A percentile compares a stretch with the other conserved stretches of the same genome.
Conservation (phyloP, 2,329 filamentous ascomycete species). For the Xylariales sp. region DNA sequence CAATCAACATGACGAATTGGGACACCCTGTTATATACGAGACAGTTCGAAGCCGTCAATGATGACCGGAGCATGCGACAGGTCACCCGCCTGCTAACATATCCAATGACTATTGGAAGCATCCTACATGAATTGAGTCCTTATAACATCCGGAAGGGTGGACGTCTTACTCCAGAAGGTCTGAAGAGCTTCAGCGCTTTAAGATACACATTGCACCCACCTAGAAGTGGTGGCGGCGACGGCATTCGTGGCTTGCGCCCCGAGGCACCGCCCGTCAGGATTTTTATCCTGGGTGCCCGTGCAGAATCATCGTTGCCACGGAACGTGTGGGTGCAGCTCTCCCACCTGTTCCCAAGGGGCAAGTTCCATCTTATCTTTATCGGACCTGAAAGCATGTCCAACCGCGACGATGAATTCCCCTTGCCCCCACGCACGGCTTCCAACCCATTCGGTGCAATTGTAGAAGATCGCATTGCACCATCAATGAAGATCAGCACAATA, state of each 20-base stretch:
- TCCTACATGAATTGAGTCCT: conserved; percentile 90
- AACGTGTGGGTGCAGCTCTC: conserved; percentile 91
- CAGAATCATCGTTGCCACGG: conserved; percentile 93
- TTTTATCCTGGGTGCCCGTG: conserved; percentile 90
- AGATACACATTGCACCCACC: conserved; percentile 93
- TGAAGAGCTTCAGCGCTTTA: conserved; percentile 90
- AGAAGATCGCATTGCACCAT: conserved; percentile 82
- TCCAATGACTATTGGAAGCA: conserved; percentile 83
- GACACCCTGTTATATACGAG: conserved; percentile 93
- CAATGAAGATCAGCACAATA: conserved; percentile 95
- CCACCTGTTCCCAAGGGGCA: conserved; percentile 91
- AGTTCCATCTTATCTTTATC: conserved; percentile 89
- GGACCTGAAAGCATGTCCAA: conserved; percentile 95
- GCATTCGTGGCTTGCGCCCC: conserved; percentile 74
- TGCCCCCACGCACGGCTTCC: conserved; percentile 75
- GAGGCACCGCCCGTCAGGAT: conserved; percentile 85
- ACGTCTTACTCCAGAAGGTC: conserved; percentile 77
- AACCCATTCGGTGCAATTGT: conserved; percentile 95
- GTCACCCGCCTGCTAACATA: conserved; percentile 92
- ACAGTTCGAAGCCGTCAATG: conserved; percentile 86
- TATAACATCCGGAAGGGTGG: conserved; percentile 75
- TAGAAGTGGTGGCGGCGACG: conserved; percentile 66
- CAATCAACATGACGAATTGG: conserved; percentile 98
- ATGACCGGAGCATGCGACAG: conserved; percentile 86
- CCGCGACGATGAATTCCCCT: conserved; percentile 85